Percentiles rank a stretch among this genome's conserved stretches.
Conservation (phyloP, 177 flowering plant species). For the Vitis hybrid region DNA sequence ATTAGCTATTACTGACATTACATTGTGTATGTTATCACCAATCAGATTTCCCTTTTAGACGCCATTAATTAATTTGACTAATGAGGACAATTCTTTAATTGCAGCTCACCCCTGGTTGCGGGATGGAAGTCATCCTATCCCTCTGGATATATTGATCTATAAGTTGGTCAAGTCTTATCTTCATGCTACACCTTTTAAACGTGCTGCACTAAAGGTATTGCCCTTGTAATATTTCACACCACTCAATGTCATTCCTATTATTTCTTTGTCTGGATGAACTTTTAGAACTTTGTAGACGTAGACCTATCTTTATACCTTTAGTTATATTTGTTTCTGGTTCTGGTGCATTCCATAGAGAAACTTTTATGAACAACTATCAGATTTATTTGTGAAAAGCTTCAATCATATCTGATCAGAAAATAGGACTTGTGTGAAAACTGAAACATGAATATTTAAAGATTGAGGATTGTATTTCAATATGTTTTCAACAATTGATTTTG, state of each 20-base stretch:
- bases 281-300: too few relatives aligned
- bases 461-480: not conserved
- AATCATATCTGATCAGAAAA: too few relatives aligned
- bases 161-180: constrained; percentile 68
- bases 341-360: too few relatives aligned
- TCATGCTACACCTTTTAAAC: constrained; percentile 70
- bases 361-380: too few relatives aligned
- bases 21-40: not conserved
- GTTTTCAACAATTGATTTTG: not conserved
- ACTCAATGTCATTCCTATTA: not conserved
- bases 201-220: constrained; percentile 66
- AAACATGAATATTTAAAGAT: too few relatives aligned
- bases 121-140: constrained; percentile 49
- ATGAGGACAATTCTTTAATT: constrained; percentile 1
- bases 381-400: too few relatives aligned
- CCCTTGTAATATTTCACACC: not conserved
- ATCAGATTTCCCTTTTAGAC: too few relatives aligned
- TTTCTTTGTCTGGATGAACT: too few relatives aligned
- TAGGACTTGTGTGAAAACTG: too few relatives aligned
- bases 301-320: too few relatives aligned
- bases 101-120: constrained; percentile 81
- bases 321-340: too few relatives aligned
- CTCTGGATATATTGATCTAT: constrained; percentile 61
- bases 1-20: not conserved
- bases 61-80: too few relatives aligned